These are phyloP conservation scores for Taphrina wiesneri DNA, from an alignment of 1,139 yeast genomes.

Conservation along the genomic window DNA sequence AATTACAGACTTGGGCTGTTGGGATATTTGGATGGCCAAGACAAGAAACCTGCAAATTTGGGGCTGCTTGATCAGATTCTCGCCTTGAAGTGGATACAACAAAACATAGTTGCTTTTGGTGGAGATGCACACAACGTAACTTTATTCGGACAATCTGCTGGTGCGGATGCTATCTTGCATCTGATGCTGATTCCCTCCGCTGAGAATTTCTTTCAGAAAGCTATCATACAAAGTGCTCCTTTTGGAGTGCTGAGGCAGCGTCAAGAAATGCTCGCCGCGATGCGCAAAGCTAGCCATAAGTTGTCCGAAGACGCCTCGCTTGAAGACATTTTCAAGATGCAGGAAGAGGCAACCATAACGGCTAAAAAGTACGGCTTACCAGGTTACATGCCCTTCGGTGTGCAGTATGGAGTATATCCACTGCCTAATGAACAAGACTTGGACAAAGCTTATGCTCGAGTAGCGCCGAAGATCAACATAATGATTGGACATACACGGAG, in stretches of 20 bases:
- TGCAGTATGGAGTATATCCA: background rate
- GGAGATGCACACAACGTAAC: conserved; percentile 48
- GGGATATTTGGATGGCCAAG: background rate
- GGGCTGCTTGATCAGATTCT: conserved; percentile 47
- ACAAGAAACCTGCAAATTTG: conserved; percentile 39
- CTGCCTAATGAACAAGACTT: conserved; percentile 2
- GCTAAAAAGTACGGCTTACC: background rate
- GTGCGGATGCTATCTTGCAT: conserved; percentile 37
- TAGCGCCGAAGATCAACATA: background rate
- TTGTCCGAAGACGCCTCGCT: conserved; percentile 1
- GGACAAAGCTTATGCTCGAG: background rate
- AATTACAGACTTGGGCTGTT: background rate
- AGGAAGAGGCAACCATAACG: background rate
- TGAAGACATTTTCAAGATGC: background rate
- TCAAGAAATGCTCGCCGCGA: background rate
- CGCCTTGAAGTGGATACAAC: conserved; percentile 48
- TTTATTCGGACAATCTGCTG: conserved; percentile 49
- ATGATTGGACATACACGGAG: conserved; percentile 7
- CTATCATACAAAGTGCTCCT: conserved; percentile 15
- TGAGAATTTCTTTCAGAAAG: background rate
- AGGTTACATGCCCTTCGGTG: conserved; percentile 14
- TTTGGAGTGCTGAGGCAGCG: background rate
- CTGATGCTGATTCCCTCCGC: conserved; percentile 2
- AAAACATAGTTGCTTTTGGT: conserved; percentile 47
- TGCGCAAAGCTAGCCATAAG: background rate